These are phyloP conservation scores for Pueraria montana DNA, from an alignment of 306 rosid genomes.

Conservation along the genomic window DNA sequence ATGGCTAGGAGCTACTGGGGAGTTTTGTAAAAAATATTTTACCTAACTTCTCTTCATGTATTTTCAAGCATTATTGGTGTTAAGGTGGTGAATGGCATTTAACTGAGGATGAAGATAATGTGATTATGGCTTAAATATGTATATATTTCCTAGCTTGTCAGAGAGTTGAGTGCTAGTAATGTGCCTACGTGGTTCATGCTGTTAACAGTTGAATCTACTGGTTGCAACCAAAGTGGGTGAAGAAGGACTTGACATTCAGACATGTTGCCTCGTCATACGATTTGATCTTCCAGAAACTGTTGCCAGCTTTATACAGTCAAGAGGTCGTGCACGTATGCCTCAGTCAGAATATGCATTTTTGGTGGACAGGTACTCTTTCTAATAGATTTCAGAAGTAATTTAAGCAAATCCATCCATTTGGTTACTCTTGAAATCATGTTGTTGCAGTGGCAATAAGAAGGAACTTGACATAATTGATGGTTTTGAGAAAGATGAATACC, in stretches of 20 bases:
- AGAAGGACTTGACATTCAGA: slow-evolving; percentile 99
- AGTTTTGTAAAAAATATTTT: slow-evolving; percentile 12
- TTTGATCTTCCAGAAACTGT: slow-evolving; percentile 99
- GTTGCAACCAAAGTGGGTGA: slow-evolving; percentile 98
- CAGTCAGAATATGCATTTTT: slow-evolving; percentile 89
- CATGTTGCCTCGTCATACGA: slow-evolving; percentile 93
- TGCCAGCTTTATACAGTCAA: slow-evolving; percentile 97
- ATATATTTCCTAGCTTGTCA: slow-evolving; percentile 23
- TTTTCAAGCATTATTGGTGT: slow-evolving; percentile 26
- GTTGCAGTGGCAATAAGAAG: slow-evolving; percentile 73
- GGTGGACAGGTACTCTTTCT: slow-evolving; percentile 80
- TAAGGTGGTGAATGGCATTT: slow-evolving; percentile 12
- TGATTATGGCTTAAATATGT: slow-evolving; percentile 24
- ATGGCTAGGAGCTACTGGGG: slow-evolving; percentile 3
- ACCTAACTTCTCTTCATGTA: slow-evolving; percentile 31
- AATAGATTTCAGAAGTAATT: slow-evolving; percentile 37
- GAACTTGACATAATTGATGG: slow-evolving; percentile 71
- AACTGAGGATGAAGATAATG: slow-evolving; percentile 25
- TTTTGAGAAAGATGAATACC: slow-evolving; percentile 68
- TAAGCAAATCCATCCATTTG: slow-evolving; percentile 30
- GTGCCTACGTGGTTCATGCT: slow-evolving; percentile 47
- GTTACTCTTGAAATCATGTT: slow-evolving; percentile 40
- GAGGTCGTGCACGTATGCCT: slow-evolving; percentile 98
- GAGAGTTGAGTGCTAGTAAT: slow-evolving; percentile 40
- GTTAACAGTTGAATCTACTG: slow-evolving; percentile 84